phyloP scores from a whole-genome alignment of 768 basidiomycete genomes.

The Lentinula sp. region DNA sequence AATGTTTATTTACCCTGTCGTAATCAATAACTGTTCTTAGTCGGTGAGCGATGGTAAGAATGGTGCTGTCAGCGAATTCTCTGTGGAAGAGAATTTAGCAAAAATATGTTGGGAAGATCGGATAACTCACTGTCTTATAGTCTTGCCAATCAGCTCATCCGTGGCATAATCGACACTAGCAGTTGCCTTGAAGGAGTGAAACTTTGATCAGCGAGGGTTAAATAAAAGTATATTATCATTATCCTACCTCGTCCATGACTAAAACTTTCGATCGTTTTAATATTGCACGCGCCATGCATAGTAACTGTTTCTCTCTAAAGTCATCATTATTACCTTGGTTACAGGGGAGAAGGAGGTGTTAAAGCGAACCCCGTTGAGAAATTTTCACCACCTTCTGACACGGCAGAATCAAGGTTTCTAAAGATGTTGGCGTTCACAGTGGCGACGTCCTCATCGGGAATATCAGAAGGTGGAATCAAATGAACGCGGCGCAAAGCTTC shows the following conservation, averaged over 20 bases:
- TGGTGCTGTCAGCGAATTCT: slow-evolving; percentile 76
- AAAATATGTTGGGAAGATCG: background rate
- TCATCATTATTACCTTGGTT: background rate
- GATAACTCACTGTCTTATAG: slow-evolving; percentile 64
- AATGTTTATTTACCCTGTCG: slow-evolving; percentile 52
- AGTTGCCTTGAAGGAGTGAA: slow-evolving; percentile 23
- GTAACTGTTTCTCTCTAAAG: slow-evolving; percentile 70
- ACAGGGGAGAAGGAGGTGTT: background rate
- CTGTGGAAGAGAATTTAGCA: slow-evolving; percentile 22
- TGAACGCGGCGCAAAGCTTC: slow-evolving; percentile 83
- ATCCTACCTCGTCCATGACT: slow-evolving; percentile 75
- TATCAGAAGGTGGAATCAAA: slow-evolving; percentile 48
- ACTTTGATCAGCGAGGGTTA: background rate
- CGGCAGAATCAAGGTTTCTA: slow-evolving; percentile 65
- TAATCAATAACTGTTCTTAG: slow-evolving; percentile 66
- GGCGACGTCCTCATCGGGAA: slow-evolving; percentile 36
- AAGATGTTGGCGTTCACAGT: slow-evolving; percentile 70
- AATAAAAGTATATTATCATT: slow-evolving; percentile 9
- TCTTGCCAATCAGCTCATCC: slow-evolving; percentile 80
- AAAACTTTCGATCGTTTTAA: slow-evolving; percentile 71
- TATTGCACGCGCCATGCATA: slow-evolving; percentile 87
- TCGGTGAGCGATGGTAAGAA: slow-evolving; percentile 79
- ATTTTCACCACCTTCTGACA: slow-evolving; percentile 85
- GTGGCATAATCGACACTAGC: slow-evolving; percentile 82
- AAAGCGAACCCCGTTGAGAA: slow-evolving; percentile 73